Conservation (phyloP, 2,329 filamentous ascomycete genomes). For the Aurifilum marmelostoma region DNA sequence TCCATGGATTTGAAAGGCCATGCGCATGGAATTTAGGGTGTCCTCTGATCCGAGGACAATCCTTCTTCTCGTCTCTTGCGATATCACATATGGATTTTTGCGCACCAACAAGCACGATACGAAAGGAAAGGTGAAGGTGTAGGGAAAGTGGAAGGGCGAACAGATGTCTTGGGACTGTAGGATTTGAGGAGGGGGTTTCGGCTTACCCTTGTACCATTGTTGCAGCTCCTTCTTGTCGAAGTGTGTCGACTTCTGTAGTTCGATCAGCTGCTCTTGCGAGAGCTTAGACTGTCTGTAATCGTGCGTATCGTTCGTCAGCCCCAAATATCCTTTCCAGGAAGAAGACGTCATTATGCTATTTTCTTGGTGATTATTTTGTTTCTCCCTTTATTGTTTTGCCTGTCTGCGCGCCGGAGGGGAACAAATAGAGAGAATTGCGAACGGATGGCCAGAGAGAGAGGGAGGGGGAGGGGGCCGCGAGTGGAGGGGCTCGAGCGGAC, state of each 20-base stretch:
- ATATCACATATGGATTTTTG: not conserved
- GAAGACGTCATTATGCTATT: not conserved
- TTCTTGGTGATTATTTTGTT: not conserved
- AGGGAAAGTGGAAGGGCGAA: not conserved
- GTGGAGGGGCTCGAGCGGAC: slow-evolving; percentile 18
- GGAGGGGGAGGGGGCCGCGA: too few species aligned
- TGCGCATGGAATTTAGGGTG: not conserved
- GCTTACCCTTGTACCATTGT: slow-evolving; percentile 98
- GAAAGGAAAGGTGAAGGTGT: too few species aligned
- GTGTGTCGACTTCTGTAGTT: slow-evolving; percentile 95
- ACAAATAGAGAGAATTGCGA: not conserved
- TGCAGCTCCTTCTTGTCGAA: slow-evolving; percentile 99
- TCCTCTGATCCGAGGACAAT: not conserved
- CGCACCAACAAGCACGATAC: not conserved
- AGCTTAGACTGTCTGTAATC: slow-evolving; percentile 89
- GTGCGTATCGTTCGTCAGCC: slow-evolving; percentile 22
- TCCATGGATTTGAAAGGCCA: not conserved
- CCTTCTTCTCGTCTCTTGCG: not conserved
- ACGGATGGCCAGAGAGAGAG: slow-evolving; percentile 10
- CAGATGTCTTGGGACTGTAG: not conserved
- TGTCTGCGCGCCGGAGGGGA: not conserved
- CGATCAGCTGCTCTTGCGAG: slow-evolving; percentile 90
- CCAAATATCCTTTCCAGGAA: slow-evolving; percentile 8
- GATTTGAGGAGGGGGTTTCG: not conserved
- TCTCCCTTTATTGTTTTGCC: not conserved